A percentile compares a stretch with the other conserved stretches of the same genome.
Evolutionary conservation across 2,329 filamentous ascomycete genomes (phyloP).

Genomic region (Colletotrichum eleusines): DNA sequence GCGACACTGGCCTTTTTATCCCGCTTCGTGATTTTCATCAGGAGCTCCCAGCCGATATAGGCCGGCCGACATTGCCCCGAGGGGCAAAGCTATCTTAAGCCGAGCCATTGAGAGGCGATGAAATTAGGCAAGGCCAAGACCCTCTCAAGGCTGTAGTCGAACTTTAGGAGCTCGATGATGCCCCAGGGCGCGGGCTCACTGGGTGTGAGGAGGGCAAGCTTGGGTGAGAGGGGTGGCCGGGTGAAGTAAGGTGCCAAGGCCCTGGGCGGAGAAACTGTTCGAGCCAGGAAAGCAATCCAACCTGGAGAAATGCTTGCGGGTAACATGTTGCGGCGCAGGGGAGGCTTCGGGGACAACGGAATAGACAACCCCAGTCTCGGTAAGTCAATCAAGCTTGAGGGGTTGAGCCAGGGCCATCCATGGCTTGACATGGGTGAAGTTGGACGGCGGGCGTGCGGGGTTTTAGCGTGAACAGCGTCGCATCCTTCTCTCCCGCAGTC

Average conservation of each 20-base stretch:
- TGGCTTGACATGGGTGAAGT: slow-evolving; percentile 14
- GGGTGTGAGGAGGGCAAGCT: not conserved
- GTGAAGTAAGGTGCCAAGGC: slow-evolving; percentile 22
- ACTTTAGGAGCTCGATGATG: slow-evolving; percentile 6
- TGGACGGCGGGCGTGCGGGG: slow-evolving; percentile 31
- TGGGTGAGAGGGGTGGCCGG: slow-evolving; percentile 20
- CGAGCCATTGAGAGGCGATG: slow-evolving; percentile 37
- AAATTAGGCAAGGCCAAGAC: slow-evolving; percentile 23
- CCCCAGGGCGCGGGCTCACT: not conserved
- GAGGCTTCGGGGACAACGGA: slow-evolving; percentile 9
- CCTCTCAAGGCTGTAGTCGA: slow-evolving; percentile 1
- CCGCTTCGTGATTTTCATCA: slow-evolving; percentile 19
- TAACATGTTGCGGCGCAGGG: slow-evolving; percentile 26
- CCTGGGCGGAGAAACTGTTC: not conserved
- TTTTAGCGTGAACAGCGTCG: slow-evolving; percentile 37
- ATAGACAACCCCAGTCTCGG: slow-evolving; percentile 20
- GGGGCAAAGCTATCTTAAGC: slow-evolving; percentile 21
- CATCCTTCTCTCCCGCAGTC: slow-evolving; percentile 33
- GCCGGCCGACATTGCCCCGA: slow-evolving; percentile 37
- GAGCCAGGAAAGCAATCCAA: not conserved
- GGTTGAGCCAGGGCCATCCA: slow-evolving; percentile 1
- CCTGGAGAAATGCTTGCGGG: slow-evolving; percentile 27
- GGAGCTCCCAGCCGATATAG: slow-evolving; percentile 10
- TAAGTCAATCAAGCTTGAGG: slow-evolving; percentile 13
- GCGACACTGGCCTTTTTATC: slow-evolving; percentile 24